Percentiles rank a stretch among this genome's conserved stretches.
Conservation (phyloP, 208 protist species). For the Acanthamoeba triangularis region DNA sequence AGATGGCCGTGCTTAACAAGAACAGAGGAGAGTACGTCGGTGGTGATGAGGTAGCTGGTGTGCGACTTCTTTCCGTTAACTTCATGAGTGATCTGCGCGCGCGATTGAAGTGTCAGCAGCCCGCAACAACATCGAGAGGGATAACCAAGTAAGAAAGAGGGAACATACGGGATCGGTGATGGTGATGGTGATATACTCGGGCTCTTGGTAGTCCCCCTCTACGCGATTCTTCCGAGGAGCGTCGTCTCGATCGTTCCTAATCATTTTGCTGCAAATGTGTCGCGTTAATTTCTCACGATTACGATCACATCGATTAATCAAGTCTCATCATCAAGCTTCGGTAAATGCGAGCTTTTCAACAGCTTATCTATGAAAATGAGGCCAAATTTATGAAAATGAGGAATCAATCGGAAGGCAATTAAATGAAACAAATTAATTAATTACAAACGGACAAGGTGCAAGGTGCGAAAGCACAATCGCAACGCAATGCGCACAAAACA, state of each 20-base stretch:
- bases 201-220: slow-evolving; percentile 81
- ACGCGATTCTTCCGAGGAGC: slow-evolving; percentile 33
- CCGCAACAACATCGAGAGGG: neutral
- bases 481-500: no score
- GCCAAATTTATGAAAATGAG: no score
- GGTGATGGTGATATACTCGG: slow-evolving; percentile 83
- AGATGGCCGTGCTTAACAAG: neutral
- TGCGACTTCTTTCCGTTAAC: slow-evolving; percentile 76
- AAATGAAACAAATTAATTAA: no score
- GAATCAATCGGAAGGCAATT: no score
- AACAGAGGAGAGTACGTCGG: slow-evolving; percentile 19
- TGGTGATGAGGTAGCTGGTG: slow-evolving; percentile 76
- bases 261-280: neutral
- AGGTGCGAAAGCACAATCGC: no score
- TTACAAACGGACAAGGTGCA: no score
- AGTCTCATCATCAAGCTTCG: no score
- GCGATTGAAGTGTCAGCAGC: neutral
- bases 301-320: no score
- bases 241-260: slow-evolving; percentile 42
- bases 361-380: no score
- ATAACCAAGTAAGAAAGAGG: neutral
- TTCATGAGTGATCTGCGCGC: slow-evolving; percentile 59
- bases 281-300: no score
- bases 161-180: slow-evolving; percentile 79
- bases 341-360: no score